Conservation (phyloP, 2,329 filamentous ascomycete species). For the Xylogone sp. region DNA sequence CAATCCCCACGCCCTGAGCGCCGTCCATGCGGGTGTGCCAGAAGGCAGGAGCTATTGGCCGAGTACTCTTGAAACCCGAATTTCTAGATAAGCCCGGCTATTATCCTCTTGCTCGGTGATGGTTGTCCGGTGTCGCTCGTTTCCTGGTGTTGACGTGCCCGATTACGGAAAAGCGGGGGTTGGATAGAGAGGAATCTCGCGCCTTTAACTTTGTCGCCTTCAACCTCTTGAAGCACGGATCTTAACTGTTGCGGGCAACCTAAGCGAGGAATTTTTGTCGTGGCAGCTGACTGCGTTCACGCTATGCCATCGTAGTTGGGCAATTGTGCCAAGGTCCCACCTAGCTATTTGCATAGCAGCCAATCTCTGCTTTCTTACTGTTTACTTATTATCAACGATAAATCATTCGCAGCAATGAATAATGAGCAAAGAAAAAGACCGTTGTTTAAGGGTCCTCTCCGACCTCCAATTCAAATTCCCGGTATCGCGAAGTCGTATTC, state of each 20-base stretch:
- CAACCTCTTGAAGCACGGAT: neutral
- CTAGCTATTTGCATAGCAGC: no score
- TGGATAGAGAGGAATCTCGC: neutral
- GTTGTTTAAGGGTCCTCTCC: slow-evolving; percentile 14
- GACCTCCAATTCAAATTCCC: slow-evolving; percentile 4
- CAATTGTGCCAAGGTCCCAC: neutral
- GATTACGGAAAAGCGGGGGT: slow-evolving; percentile 11
- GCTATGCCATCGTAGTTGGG: neutral
- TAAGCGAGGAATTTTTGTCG: neutral
- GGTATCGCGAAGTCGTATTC: slow-evolving; percentile 13
- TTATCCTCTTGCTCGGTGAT: slow-evolving; percentile 13
- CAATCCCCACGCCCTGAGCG: slow-evolving; percentile 17
- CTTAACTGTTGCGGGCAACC: neutral
- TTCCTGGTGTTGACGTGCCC: slow-evolving; percentile 8
- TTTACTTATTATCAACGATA: no score
- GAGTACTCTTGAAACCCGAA: slow-evolving; percentile 8
- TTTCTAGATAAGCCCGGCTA: slow-evolving; percentile 9
- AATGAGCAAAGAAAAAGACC: neutral
- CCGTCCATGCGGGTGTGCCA: slow-evolving; percentile 19
- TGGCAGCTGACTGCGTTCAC: neutral
- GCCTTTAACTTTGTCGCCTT: neutral
- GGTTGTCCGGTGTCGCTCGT: slow-evolving; percentile 23
- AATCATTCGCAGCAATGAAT: neutral
- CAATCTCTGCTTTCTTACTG: no score
- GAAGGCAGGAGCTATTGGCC: slow-evolving; percentile 7